Evolutionary conservation across 2,329 filamentous ascomycete species (phyloP).

Genomic region (Monosporascus sp.): DNA sequence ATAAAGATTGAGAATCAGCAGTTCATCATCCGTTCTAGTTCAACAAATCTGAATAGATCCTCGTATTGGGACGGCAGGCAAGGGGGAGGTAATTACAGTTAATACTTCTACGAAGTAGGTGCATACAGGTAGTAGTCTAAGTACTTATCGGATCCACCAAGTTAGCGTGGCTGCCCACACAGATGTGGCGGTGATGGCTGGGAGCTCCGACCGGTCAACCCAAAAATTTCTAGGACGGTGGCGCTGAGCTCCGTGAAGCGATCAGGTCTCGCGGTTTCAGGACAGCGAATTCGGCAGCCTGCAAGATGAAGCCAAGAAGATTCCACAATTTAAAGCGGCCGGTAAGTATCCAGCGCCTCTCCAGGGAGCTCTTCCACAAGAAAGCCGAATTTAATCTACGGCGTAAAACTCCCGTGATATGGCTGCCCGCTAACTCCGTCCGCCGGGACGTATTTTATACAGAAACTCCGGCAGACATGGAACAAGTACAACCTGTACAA

Average conservation of each 20-base stretch:
- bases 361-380: too few species aligned
- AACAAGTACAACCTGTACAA: constrained; percentile 98
- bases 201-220: not conserved
- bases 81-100: not conserved
- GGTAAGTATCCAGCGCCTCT: constrained; percentile 39
- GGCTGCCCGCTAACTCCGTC: constrained; percentile 1
- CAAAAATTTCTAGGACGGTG: not conserved
- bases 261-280: not conserved
- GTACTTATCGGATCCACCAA: not conserved
- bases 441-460: constrained; percentile 5
- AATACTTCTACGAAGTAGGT: not conserved
- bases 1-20: too few species aligned
- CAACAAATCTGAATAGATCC: too few species aligned
- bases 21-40: too few species aligned
- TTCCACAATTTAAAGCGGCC: constrained; percentile 63
- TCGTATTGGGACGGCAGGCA: not conserved
- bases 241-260: not conserved
- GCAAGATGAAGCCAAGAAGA: constrained; percentile 51
- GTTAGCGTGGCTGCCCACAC: not conserved
- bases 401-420: not conserved
- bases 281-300: not conserved
- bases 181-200: not conserved
- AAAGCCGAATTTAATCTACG: too few species aligned
- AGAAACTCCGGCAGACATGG: constrained; percentile 96
- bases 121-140: not conserved